Evolutionary conservation across 306 rosid genomes (phyloP).

Genomic region (Dalbergia cochinchinensis): DNA sequence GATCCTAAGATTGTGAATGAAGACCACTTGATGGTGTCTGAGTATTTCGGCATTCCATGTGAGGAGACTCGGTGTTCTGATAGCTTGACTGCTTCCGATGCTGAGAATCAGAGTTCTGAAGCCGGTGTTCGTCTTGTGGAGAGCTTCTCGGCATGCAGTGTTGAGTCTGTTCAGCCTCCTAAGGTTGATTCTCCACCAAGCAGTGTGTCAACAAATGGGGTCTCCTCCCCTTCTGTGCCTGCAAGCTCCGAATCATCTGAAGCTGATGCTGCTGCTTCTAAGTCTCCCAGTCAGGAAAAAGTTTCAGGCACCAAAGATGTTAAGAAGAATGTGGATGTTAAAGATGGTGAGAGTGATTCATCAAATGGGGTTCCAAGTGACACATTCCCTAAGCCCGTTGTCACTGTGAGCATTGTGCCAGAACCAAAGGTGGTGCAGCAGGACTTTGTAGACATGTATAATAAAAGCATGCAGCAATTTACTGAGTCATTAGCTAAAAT

Average conservation of each 20-base stretch:
- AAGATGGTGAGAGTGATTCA: conserved; percentile 77
- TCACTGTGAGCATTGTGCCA: conserved; percentile 73
- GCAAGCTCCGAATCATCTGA: conserved; percentile 73
- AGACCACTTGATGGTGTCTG: conserved; percentile 92
- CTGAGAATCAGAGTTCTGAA: conserved; percentile 62
- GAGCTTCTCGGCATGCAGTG: conserved; percentile 61
- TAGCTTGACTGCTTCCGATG: conserved; percentile 62
- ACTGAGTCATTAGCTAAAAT: conserved; percentile 97
- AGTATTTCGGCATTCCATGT: conserved; percentile 75
- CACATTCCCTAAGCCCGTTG: conserved; percentile 59
- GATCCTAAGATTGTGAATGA: conserved; percentile 88
- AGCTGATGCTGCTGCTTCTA: conserved; percentile 54
- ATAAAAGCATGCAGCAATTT: conserved; percentile 99
- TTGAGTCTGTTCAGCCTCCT: conserved; percentile 61
- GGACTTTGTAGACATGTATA: conserved; percentile 95
- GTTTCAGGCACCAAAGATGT: conserved; percentile 58
- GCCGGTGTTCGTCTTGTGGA: conserved; percentile 65
- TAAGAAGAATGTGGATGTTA: conserved; percentile 49
- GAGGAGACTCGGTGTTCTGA: conserved; percentile 75
- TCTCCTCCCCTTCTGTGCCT: conserved; percentile 59
- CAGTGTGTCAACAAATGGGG: conserved; percentile 74
- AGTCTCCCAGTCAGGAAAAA: conserved; percentile 56
- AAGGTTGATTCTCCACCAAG: conserved; percentile 82
- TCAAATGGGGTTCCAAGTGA: conserved; percentile 65
- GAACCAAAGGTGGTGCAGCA: conserved; percentile 89